Base-by-base conservation (phyloP, 441 rosid genomes). In the Iberis amara region DNA sequence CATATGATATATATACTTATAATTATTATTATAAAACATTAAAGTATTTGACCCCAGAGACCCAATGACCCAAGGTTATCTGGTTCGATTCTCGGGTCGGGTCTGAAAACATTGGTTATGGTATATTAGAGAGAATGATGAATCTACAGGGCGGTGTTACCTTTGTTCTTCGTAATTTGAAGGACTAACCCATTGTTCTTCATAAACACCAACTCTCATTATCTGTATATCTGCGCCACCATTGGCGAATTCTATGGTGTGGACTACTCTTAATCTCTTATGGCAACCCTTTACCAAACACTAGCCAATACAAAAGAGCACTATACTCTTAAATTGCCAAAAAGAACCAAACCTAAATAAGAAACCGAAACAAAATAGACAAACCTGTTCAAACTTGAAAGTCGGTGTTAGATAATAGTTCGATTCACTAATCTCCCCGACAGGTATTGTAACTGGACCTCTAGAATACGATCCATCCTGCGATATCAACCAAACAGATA, bases 271-370 rank as follows among this genome's bases (percentile, higher is more conserved):
- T 21, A 90, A 83, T 75, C 96, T 80, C 73, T 83, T 90, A 76
- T 91, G 96, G 70, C 95, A 91, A 60, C 98, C 95, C 77, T 87
- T 91, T 47, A 91, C 98, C 81, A 91, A 57, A 68, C 95, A 87
- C 96, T 91, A 35, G 5, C 11, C 55, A 8, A 50, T 28, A 43
- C 1, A 31, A 53, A 46, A 7, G 28, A 50, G 30, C n/a, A 30
- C 37, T 32, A 4, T 28, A 1, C 31, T 5, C 31, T 4, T 31
- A 28, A 28, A 28, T 28, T 4, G 35, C 10, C 2, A 4, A 43
- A 33, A 51, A 52, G 9, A 5, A 39, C 11, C 36, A 3, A 48
- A 42, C 55, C 8, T 37, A 18, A 12, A 8, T 1, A 28, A 5
- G 9, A 2, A 11, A 0, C 1, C 36, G 30, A 27, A 6, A 27